A percentile compares a stretch with the other conserved stretches of the same genome.
Conservation (phyloP, 345 rosid genomes). For the Lepidium africanum region DNA sequence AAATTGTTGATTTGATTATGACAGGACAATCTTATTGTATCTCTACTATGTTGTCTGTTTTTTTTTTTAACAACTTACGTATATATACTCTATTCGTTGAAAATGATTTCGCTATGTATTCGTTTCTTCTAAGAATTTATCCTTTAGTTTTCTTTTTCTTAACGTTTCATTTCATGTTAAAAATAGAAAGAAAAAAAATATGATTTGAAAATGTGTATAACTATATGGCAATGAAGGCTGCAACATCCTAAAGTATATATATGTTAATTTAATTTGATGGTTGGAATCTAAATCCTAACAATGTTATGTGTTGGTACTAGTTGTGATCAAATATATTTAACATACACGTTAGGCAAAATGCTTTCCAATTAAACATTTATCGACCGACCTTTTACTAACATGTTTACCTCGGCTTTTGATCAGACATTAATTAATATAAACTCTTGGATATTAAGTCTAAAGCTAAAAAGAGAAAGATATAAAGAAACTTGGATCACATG, state of each 20-base stretch:
- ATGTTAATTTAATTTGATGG: neutral
- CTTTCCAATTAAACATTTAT: neutral
- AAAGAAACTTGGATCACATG: slow-evolving; percentile 9
- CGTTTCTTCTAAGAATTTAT: no score
- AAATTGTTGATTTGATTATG: slow-evolving; percentile 16
- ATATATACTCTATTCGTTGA: no score
- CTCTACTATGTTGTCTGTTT: neutral
- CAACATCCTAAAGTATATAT: no score
- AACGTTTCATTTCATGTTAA: no score
- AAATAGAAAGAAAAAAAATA: no score
- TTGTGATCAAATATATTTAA: neutral
- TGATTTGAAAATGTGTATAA: no score
- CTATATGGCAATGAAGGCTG: no score
- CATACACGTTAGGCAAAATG: slow-evolving; percentile 11
- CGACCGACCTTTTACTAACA: slow-evolving; percentile 14
- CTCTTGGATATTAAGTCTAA: neutral
- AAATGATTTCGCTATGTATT: no score
- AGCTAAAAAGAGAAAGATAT: neutral
- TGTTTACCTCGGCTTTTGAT: slow-evolving; percentile 6
- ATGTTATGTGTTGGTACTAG: slow-evolving; percentile 1
- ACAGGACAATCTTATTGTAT: slow-evolving; percentile 1
- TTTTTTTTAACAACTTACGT: no score
- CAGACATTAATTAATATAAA: slow-evolving; percentile 8
- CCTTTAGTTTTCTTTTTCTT: no score
- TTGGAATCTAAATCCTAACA: neutral